phyloP scores from a whole-genome alignment of 2,329 filamentous ascomycete species.

The Cryphonectria japonica region DNA sequence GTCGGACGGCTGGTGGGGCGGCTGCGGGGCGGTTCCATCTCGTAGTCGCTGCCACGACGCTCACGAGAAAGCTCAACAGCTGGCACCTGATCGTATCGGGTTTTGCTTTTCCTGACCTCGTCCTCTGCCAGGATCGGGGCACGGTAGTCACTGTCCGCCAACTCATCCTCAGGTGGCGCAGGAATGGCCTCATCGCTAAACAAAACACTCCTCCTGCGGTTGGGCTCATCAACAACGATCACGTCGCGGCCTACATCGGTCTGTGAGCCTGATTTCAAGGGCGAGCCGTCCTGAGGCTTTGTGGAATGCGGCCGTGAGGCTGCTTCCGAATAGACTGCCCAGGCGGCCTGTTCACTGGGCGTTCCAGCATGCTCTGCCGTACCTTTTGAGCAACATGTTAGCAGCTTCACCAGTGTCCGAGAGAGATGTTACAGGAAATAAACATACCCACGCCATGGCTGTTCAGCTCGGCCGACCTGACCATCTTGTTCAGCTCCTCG shows the following conservation, averaged over 20 bases:
- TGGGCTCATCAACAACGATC: conserved; percentile 78
- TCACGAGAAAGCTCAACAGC: conserved; percentile 78
- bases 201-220: conserved; percentile 48
- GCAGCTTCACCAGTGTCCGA: conserved; percentile 28
- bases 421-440: not conserved
- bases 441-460: conserved; percentile 56
- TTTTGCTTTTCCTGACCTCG: conserved; percentile 76
- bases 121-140: conserved; percentile 88
- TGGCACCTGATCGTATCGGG: conserved; percentile 71
- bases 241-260: conserved; percentile 55
- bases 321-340: conserved; percentile 84
- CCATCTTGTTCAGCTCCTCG: conserved; percentile 87
- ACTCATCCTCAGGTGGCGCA: conserved; percentile 56
- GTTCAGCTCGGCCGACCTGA: conserved; percentile 68
- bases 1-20: conserved; percentile 67
- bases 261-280: conserved; percentile 36
- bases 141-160: conserved; percentile 65
- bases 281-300: conserved; percentile 41
- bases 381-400: conserved; percentile 53
- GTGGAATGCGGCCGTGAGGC: conserved; percentile 60
- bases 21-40: conserved; percentile 59
- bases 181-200: conserved; percentile 44
- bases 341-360: conserved; percentile 89
- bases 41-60: conserved; percentile 62
- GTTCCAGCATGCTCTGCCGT: conserved; percentile 68